These are phyloP conservation scores for Hibiscus trionum DNA, from an alignment of 345 rosid genomes.

Conservation along the genomic window DNA sequence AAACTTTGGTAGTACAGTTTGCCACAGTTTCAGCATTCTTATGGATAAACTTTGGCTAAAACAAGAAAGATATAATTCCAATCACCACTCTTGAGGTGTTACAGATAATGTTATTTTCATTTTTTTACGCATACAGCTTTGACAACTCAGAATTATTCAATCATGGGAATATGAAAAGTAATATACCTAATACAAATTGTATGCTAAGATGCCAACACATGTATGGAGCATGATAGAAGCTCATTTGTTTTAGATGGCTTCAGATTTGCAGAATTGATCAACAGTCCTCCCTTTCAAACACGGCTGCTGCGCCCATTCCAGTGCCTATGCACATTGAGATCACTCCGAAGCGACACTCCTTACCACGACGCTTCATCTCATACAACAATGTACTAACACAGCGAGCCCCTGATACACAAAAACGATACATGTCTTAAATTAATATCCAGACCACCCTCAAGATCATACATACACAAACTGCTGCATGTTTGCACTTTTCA, in stretches of 20 bases:
- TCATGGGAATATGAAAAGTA: not conserved
- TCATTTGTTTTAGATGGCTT: slow-evolving; percentile 15
- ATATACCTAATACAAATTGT: not conserved
- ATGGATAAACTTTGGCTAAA: not conserved
- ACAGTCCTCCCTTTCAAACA: slow-evolving; percentile 73
- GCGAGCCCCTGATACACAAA: slow-evolving; percentile 58
- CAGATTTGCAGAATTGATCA: slow-evolving; percentile 46
- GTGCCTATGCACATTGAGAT: slow-evolving; percentile 94
- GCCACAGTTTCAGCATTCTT: not conserved
- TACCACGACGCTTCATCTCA: slow-evolving; percentile 91
- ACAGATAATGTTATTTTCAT: not conserved
- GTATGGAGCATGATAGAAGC: slow-evolving; percentile 29
- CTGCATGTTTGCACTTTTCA: not conserved
- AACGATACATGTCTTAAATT: not conserved
- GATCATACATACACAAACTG: not conserved
- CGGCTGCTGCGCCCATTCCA: slow-evolving; percentile 94
- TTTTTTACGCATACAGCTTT: not conserved
- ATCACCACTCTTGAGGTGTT: not conserved
- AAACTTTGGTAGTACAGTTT: too few relatives aligned
- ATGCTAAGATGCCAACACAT: not conserved
- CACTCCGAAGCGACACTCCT: slow-evolving; percentile 80
- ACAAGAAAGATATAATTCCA: not conserved
- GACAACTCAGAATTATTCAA: not conserved
- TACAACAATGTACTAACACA: slow-evolving; percentile 77
- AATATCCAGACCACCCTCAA: slow-evolving; percentile 6